Conservation (phyloP, 176 grass and related monocot species). For the Phoenix dactylifera region DNA sequence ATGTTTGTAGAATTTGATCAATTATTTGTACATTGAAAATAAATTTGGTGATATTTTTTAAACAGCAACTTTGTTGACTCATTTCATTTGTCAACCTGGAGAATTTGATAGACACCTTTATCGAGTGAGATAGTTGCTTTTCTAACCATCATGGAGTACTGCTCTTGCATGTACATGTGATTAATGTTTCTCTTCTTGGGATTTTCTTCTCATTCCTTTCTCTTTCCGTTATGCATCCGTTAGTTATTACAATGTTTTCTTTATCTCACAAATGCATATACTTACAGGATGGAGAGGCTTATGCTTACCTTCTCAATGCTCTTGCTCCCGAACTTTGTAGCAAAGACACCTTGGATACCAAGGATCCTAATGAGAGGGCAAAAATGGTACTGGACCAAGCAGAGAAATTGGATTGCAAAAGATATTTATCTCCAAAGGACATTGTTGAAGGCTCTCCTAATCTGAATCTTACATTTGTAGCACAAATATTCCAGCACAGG, state of each 20-base stretch:
- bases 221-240: not conserved
- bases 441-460: conserved; percentile 96
- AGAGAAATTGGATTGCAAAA: conserved; percentile 91
- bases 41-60: no score
- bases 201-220: not conserved
- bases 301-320: conserved; percentile 96
- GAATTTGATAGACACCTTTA: no score
- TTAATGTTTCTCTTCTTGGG: conserved; percentile 8
- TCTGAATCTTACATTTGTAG: conserved; percentile 98
- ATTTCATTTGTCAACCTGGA: no score
- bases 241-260: not conserved
- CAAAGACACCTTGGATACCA: conserved; percentile 46
- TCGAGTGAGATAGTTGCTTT: no score
- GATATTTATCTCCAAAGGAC: conserved; percentile 89
- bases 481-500: conserved; percentile 97
- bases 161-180: no score
- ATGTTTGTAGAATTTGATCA: no score
- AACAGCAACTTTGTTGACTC: no score
- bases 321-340: conserved; percentile 85
- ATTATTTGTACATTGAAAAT: no score
- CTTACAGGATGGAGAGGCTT: conserved; percentile 84
- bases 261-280: not conserved
- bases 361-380: conserved; percentile 81
- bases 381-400: conserved; percentile 95
- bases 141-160: no score